A percentile compares a stretch with the other conserved stretches of the same genome.
Evolutionary conservation across 75 land plant genomes (phyloP).

Genomic region (Pinus taeda): DNA sequence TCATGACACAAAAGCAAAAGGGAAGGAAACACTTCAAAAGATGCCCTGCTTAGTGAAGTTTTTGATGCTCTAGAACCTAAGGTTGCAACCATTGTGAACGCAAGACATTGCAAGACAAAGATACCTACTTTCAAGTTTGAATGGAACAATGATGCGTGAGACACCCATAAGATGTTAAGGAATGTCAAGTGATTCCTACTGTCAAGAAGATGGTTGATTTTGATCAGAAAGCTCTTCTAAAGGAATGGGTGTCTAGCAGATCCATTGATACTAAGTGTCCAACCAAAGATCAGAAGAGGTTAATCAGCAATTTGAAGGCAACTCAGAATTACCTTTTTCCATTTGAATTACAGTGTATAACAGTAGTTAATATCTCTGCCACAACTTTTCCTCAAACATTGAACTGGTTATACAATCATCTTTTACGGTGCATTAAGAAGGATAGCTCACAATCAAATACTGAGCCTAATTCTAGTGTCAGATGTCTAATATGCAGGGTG

Average conservation of each 20-base stretch:
- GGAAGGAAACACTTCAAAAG: slow-evolving; percentile 6
- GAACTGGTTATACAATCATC: no score
- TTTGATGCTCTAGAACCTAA: slow-evolving; percentile 11
- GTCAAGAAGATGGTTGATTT: slow-evolving; percentile 91
- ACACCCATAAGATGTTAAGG: background rate
- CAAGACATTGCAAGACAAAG: background rate
- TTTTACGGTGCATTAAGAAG: no score
- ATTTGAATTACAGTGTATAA: slow-evolving; percentile 62
- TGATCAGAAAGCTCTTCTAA: slow-evolving; percentile 95
- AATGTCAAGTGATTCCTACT: slow-evolving; percentile 40
- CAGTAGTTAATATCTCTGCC: no score
- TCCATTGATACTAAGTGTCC: slow-evolving; percentile 34
- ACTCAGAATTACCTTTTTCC: slow-evolving; percentile 84
- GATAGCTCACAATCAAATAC: no score
- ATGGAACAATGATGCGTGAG: background rate
- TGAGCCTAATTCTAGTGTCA: no score
- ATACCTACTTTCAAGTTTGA: background rate
- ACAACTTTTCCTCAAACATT: no score
- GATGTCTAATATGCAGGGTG: no score
- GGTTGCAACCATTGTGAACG: background rate
- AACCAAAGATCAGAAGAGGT: slow-evolving; percentile 54
- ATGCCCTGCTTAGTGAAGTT: background rate
- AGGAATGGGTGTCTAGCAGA: slow-evolving; percentile 87
- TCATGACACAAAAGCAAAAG: slow-evolving; percentile 9
- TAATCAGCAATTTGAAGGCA: slow-evolving; percentile 58